These are phyloP conservation scores for Calocybe gangraenosa DNA, from an alignment of 768 basidiomycete genomes.

Conservation along the genomic window DNA sequence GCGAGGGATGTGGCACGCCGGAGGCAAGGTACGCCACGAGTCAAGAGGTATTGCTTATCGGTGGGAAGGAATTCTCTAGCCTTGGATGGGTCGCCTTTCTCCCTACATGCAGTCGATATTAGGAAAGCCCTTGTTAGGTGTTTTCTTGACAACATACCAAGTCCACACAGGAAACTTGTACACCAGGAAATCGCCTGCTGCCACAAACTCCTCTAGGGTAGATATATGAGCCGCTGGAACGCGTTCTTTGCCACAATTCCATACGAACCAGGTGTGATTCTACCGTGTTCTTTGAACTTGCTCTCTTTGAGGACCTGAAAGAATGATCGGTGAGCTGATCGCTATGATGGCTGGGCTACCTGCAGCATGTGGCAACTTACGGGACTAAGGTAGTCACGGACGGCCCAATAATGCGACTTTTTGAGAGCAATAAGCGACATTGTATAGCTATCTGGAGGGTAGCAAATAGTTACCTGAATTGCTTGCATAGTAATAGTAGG, in stretches of 20 bases:
- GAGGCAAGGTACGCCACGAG: slow-evolving; percentile 94
- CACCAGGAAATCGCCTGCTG: slow-evolving; percentile 92
- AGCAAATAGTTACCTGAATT: slow-evolving; percentile 28
- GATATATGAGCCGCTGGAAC: slow-evolving; percentile 14
- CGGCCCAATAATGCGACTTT: slow-evolving; percentile 24
- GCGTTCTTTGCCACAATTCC: slow-evolving; percentile 10
- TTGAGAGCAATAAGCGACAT: background rate
- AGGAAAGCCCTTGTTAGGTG: background rate
- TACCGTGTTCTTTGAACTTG: slow-evolving; percentile 98
- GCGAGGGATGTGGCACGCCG: slow-evolving; percentile 88
- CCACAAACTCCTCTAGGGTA: slow-evolving; percentile 88
- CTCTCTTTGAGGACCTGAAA: slow-evolving; percentile 90
- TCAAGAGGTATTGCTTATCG: slow-evolving; percentile 96
- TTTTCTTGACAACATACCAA: slow-evolving; percentile 58
- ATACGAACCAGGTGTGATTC: slow-evolving; percentile 84
- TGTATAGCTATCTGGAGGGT: no score
- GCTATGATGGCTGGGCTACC: slow-evolving; percentile 17
- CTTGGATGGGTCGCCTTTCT: slow-evolving; percentile 85
- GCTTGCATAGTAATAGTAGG: slow-evolving; percentile 32
- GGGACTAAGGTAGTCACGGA: slow-evolving; percentile 91
- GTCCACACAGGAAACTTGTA: slow-evolving; percentile 99
- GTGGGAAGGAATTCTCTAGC: slow-evolving; percentile 87
- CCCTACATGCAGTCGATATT: slow-evolving; percentile 48
- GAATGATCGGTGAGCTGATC: slow-evolving; percentile 29
- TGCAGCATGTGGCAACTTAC: slow-evolving; percentile 31